Evolutionary conservation across 176 grass and related monocot species (phyloP).

Genomic region (Oryza coarctata): DNA sequence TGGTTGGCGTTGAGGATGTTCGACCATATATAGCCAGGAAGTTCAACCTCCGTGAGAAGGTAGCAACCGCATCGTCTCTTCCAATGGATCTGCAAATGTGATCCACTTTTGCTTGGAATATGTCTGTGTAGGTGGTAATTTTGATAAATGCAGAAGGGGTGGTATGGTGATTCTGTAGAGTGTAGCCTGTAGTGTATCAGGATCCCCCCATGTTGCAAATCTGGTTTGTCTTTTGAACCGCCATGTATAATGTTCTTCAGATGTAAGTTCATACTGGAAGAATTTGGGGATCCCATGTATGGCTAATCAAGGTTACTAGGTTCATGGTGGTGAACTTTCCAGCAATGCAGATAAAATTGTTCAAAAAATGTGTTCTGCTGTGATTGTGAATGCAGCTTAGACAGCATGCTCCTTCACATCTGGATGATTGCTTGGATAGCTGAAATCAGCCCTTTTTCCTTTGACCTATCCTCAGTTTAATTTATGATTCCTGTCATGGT

Average conservation of each 20-base stretch:
- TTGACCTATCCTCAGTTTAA: neutral
- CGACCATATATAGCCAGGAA: slow-evolving; percentile 63
- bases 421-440: no score
- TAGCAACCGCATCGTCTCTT: slow-evolving; percentile 54
- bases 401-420: neutral
- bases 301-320: neutral
- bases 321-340: neutral
- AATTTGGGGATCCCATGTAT: neutral
- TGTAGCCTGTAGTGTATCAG: slow-evolving; percentile 4
- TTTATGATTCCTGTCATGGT: neutral
- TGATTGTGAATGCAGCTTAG: neutral
- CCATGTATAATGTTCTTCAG: slow-evolving; percentile 8
- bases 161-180: slow-evolving; percentile 18
- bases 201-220: neutral
- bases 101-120: neutral
- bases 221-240: neutral
- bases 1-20: slow-evolving; percentile 70
- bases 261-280: slow-evolving; percentile 19
- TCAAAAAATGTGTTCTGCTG: neutral
- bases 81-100: slow-evolving; percentile 56
- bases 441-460: no score
- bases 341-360: neutral
- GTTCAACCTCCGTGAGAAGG: slow-evolving; percentile 74
- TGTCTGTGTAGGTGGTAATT: neutral
- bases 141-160: slow-evolving; percentile 26